Evolutionary conservation across 768 basidiomycete genomes (phyloP), one percentile per base, ranked within the genome.

Genomic region (Termitomyces sp.): DNA sequence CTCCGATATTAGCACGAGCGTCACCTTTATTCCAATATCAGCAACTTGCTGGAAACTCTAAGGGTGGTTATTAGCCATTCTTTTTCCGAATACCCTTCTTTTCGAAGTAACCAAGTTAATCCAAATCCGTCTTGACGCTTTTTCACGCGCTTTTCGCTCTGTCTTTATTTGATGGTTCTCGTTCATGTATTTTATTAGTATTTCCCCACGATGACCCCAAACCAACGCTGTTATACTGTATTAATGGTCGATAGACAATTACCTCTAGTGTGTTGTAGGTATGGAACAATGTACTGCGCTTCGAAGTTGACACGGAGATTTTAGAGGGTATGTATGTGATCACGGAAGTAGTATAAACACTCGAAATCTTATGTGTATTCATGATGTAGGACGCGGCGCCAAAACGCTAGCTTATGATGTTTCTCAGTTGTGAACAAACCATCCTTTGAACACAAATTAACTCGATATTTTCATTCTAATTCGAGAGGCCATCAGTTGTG

Each of bases 21-120:
- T 85, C 84, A 2, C 85, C 85, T 14, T 80, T 81, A 40, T 66
- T 84, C 57, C 83, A 82, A 69, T 83, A 83, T 60, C 83, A 84
- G 64, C 82, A 83, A 66, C 72, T 76, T 15, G 79, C 82, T 32
- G 79, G 80, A 29, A 79, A 76, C 61, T 81, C 79, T 53, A 81
- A 84, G 71, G 80, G 77, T 66, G 80, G 82, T 53, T 46, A 11
- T 46, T 25, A 57, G 20, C 45, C 25, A 7, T 36, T 92, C 67
- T 71, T 89, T 83, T 38, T 25, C 10, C 10, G 1, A 45, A 32
- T n/a, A 62, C 53, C 53, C 54, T 36, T 32, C 46, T 55, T 49
- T 50, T 43, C 17, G 6, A 25, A 48, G 17, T 11, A 54, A 25
- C 15, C 53, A 15, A 61, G 76, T 49, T 17, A 42, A 14, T 8